phyloP scores from a whole-genome alignment of 2,329 filamentous ascomycete genomes.

The Drechslerella coelobrocha region DNA sequence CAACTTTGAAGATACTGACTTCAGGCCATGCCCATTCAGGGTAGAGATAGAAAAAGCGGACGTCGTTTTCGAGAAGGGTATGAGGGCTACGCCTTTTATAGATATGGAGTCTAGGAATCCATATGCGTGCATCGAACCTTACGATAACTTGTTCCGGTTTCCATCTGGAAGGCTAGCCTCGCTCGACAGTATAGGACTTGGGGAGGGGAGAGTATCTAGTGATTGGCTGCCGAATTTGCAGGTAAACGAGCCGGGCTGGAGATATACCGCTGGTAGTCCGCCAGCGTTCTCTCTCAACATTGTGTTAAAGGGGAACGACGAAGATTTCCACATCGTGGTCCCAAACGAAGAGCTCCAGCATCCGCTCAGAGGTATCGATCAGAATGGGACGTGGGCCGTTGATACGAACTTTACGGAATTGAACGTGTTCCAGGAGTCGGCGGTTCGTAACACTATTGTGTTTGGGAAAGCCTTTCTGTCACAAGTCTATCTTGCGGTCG shows the following conservation, averaged over 20 bases:
- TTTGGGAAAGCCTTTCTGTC: slow-evolving; percentile 47
- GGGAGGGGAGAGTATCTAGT: slow-evolving; percentile 23
- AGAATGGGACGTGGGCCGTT: slow-evolving; percentile 34
- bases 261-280: slow-evolving; percentile 39
- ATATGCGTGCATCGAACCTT: slow-evolving; percentile 47
- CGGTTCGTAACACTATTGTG: slow-evolving; percentile 41
- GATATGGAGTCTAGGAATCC: slow-evolving; percentile 45
- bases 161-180: slow-evolving; percentile 33
- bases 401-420: slow-evolving; percentile 40
- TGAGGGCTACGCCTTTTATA: slow-evolving; percentile 29
- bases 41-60: slow-evolving; percentile 40
- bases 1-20: slow-evolving; percentile 46
- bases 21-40: slow-evolving; percentile 42
- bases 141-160: slow-evolving; percentile 41
- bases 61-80: slow-evolving; percentile 24
- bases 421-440: slow-evolving; percentile 43
- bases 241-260: slow-evolving; percentile 44
- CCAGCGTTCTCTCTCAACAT: slow-evolving; percentile 35
- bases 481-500: slow-evolving; percentile 35
- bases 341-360: slow-evolving; percentile 38
- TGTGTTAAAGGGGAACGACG: slow-evolving; percentile 34
- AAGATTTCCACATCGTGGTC: slow-evolving; percentile 30
- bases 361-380: slow-evolving; percentile 38
- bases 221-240: slow-evolving; percentile 44
- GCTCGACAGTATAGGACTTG: slow-evolving; percentile 34